Base-by-base conservation (phyloP, 257 asterid genomes). In the Salvia hispanica region DNA sequence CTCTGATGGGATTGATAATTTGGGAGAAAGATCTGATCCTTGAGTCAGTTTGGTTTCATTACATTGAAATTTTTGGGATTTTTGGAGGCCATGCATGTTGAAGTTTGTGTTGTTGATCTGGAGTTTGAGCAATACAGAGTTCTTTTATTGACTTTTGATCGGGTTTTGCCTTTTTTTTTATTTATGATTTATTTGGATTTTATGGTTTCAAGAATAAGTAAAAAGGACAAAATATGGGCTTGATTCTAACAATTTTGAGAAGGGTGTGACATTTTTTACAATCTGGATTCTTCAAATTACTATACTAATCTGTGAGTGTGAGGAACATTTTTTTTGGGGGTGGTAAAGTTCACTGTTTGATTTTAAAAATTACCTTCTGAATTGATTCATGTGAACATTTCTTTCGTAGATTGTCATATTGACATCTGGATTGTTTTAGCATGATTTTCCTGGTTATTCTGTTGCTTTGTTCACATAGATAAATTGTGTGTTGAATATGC, bases 1-100 rank as follows among this genome's bases (percentile, higher is more conserved):
- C 16, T 60, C 36, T 68, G 25, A 37, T 62, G 70, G 71, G 25
- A 52, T 67, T 73, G 69, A 18, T 16, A 60, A 13, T 31, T 71
- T 34, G 77, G 46, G 62, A 58, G 62, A 77, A 25, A 81, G 83
- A 84, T 89, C 90, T 83, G 91, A 76, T 74, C 79, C 72, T 6
- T 67, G 16, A 53, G 68, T 48, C 76, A 16, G 57, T 81, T n/a
- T 70, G 13, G 16, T 36, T 57, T 47, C 42, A 51, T 71, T 66
- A 34, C 57, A 64, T 79, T 73, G 61, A 56, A 15, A 54, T 56
- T 56, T 34, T 31, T n/a, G 60, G 74, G 72, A 63, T 47, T 56
- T 34, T 4, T 68, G 70, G 59, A 14, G 58, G 69, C 31, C 55
- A 59, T 84, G 86, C 92, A 79, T 84, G 85, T 74, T 66, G 45